phyloP scores from a whole-genome alignment of 2,329 filamentous ascomycete species.

The Diaporthe sp. region DNA sequence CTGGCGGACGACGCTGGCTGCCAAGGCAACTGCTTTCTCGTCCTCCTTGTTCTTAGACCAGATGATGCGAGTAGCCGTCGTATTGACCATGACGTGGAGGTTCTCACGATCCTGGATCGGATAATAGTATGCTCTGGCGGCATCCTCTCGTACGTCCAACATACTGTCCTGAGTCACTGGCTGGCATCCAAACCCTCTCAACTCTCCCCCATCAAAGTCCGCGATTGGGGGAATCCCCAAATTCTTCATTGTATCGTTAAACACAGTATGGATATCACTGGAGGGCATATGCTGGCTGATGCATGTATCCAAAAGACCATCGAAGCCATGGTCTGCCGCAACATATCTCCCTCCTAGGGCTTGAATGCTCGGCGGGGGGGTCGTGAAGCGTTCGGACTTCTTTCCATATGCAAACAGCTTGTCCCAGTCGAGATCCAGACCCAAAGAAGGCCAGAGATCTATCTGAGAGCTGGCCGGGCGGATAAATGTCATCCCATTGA shows the following conservation, averaged over 20 bases:
- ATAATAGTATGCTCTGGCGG: conserved; percentile 9
- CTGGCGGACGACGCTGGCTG: conserved; percentile 16
- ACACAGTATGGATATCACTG: conserved; percentile 10
- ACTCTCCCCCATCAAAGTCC: conserved; percentile 2
- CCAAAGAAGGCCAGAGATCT: conserved; percentile 7
- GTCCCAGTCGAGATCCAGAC: conserved; percentile 1
- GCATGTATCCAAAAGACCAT: conserved; percentile 7
- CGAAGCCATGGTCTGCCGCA: conserved; percentile 5
- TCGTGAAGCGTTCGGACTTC: conserved; percentile 8
- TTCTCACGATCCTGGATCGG: conserved; percentile 9
- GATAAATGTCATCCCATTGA: conserved; percentile 10
- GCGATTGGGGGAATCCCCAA: conserved; percentile 2
- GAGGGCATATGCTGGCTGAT: conserved; percentile 10
- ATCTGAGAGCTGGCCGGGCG: conserved; percentile 9
- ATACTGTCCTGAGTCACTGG: conserved; percentile 5
- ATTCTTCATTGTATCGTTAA: neutral
- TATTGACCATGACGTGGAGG: conserved; percentile 18
- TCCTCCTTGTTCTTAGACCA: conserved; percentile 6
- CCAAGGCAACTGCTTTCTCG: neutral
- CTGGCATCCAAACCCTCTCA: conserved; percentile 4
- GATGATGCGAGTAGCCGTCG: conserved; percentile 19
- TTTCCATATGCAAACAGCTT: conserved; percentile 1
- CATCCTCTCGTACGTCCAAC: conserved; percentile 4
- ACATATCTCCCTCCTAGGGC: neutral
- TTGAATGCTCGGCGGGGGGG: neutral